Percentiles rank a stretch among this genome's conserved stretches.
Evolutionary conservation across 2,329 filamentous ascomycete genomes (phyloP).

Genomic region (Fusarium nygamai): DNA sequence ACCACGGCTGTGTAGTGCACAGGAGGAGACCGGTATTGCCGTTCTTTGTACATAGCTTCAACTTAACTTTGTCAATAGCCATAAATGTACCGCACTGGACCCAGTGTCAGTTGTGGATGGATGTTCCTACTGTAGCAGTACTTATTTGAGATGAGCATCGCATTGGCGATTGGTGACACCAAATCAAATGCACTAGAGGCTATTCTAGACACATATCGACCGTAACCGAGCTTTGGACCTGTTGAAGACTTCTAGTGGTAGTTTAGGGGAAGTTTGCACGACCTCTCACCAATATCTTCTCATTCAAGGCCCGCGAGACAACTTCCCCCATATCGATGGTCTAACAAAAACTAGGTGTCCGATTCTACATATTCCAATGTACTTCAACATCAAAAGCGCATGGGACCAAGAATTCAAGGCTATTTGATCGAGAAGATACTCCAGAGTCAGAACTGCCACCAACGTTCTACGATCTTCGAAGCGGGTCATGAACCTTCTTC

Average conservation of each 20-base stretch:
- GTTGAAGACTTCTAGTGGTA: background rate
- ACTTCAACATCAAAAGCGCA: fast-evolving
- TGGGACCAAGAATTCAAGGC: background rate
- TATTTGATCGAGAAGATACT: background rate
- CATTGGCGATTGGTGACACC: background rate
- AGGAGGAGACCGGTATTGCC: background rate
- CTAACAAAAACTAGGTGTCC: fast-evolving
- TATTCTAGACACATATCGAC: fast-evolving
- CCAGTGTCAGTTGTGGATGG: background rate
- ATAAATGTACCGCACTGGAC: background rate
- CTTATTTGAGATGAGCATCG: background rate
- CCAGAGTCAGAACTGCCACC: background rate
- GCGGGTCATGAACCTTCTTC: background rate
- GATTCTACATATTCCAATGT: no score
- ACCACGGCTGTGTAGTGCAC: no score
- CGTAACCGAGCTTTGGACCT: background rate
- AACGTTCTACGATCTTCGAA: fast-evolving
- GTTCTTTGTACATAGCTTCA: background rate
- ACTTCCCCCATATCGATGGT: background rate
- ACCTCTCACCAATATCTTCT: fast-evolving
- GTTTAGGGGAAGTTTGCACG: fast-evolving
- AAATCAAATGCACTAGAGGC: fast-evolving
- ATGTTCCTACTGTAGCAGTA: background rate
- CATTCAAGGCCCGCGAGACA: background rate
- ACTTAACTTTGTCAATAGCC: background rate